Conservation (phyloP, 1,139 yeast species). For the Debaryomyces nepalensis region DNA sequence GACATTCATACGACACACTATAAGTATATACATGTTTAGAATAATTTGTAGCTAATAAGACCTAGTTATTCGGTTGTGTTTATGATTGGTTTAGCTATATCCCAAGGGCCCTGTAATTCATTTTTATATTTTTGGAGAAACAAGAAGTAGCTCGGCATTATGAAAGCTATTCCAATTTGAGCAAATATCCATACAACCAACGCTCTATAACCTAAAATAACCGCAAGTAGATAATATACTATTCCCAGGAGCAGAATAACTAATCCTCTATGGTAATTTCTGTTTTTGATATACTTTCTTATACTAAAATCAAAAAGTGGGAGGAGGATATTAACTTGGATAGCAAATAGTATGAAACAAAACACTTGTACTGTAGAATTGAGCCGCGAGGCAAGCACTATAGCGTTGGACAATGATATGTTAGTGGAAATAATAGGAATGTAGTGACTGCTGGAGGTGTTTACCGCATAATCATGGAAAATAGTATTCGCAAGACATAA, state of each 20-base stretch:
- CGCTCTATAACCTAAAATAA: conserved; percentile 29
- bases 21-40: no score
- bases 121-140: conserved; percentile 80
- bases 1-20: conserved; percentile 13
- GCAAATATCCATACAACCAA: conserved; percentile 54
- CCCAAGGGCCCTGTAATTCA: conserved; percentile 95
- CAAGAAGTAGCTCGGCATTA: conserved; percentile 73
- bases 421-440: conserved; percentile 79
- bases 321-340: conserved; percentile 71
- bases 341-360: conserved; percentile 75
- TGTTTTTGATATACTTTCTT: conserved; percentile 36
- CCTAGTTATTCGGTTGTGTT: conserved; percentile 17
- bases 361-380: conserved; percentile 76
- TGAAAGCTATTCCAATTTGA: conserved; percentile 53
- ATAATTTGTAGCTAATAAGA: background rate
- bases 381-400: conserved; percentile 86
- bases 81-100: conserved; percentile 73
- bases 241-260: conserved; percentile 24
- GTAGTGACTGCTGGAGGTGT: conserved; percentile 34
- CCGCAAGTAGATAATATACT: conserved; percentile 27
- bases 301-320: conserved; percentile 72
- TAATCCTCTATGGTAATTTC: conserved; percentile 40
- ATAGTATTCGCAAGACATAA: conserved; percentile 68
- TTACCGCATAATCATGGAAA: conserved; percentile 67
- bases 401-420: conserved; percentile 81